phyloP scores from a whole-genome alignment of 495 filamentous ascomycete genomes.

The Podospora bellae-mahoneyi region DNA sequence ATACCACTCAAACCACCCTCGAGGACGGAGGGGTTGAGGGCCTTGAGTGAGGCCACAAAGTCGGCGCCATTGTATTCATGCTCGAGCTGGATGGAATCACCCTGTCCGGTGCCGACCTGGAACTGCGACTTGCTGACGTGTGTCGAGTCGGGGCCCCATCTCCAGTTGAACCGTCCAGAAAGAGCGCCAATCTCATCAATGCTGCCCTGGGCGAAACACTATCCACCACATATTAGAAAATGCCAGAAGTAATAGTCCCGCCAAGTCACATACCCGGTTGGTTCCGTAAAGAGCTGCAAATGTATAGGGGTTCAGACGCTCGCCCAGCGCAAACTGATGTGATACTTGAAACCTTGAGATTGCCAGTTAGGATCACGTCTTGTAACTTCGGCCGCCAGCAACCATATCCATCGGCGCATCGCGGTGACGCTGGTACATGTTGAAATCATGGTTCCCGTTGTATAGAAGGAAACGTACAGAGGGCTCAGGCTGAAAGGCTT shows the following conservation, averaged over 20 bases:
- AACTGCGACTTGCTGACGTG: conserved; percentile 75
- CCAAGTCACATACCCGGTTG: conserved; percentile 63
- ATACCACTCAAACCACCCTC: conserved; percentile 92
- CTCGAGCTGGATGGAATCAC: conserved; percentile 82
- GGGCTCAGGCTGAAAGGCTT: conserved; percentile 91
- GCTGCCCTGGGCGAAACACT: conserved; percentile 95
- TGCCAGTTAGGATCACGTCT: not conserved
- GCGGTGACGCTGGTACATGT: not conserved
- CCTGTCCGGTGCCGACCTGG: conserved; percentile 55
- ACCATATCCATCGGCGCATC: not conserved
- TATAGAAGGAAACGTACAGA: conserved; percentile 41
- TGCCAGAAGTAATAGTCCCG: not conserved
- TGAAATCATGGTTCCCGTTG: not conserved
- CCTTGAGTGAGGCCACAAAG: conserved; percentile 86
- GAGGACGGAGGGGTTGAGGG: conserved; percentile 86
- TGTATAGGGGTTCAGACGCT: conserved; percentile 84
- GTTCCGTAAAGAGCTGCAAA: conserved; percentile 93
- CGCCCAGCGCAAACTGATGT: conserved; percentile 92
- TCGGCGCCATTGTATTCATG: conserved; percentile 91
- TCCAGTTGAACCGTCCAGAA: conserved; percentile 81
- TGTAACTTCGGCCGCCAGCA: not conserved
- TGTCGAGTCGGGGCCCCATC: conserved; percentile 65
- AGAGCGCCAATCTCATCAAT: conserved; percentile 85
- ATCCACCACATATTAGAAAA: conserved; percentile 11
- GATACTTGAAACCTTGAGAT: conserved; percentile 76